phyloP scores from a whole-genome alignment of 2,329 filamentous ascomycete species.

The Uncinocarpus reesii region DNA sequence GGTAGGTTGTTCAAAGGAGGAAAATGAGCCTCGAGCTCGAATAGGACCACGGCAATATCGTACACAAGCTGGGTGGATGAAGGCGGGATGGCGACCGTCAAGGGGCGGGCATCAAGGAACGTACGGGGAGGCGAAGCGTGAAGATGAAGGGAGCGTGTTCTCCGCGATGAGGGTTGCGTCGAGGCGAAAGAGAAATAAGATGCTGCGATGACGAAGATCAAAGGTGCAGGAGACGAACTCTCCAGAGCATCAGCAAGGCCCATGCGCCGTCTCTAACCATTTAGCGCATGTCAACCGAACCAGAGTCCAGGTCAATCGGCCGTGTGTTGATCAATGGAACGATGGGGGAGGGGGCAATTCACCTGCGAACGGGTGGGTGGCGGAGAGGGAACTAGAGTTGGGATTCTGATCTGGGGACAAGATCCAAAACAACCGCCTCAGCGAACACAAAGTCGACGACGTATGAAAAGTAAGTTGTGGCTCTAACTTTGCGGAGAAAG shows the following conservation, averaged over 20 bases:
- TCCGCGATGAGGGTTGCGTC: not conserved
- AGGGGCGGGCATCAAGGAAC: not conserved
- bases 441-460: constrained; percentile 8
- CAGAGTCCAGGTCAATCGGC: not conserved
- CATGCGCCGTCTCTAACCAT: constrained; percentile 9
- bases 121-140: not conserved
- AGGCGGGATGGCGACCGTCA: not conserved
- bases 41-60: not conserved
- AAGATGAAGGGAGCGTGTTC: not conserved
- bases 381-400: not conserved
- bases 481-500: constrained; percentile 11
- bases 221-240: not conserved
- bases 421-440: not conserved
- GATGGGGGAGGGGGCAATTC: too few species aligned
- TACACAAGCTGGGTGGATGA: not conserved
- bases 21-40: not conserved
- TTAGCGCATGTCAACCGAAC: constrained; percentile 10
- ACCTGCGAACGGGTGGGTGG: constrained; percentile 1
- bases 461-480: constrained; percentile 2
- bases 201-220: constrained; percentile 4
- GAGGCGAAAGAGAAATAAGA: not conserved
- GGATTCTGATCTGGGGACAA: not conserved
- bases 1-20: not conserved
- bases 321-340: not conserved
- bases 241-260: constrained; percentile 3